Percentiles rank a stretch among this genome's conserved stretches.
phyloP scores from a whole-genome alignment of 1,284 basidiomycete genomes.

The Hymenochaete sp. region DNA sequence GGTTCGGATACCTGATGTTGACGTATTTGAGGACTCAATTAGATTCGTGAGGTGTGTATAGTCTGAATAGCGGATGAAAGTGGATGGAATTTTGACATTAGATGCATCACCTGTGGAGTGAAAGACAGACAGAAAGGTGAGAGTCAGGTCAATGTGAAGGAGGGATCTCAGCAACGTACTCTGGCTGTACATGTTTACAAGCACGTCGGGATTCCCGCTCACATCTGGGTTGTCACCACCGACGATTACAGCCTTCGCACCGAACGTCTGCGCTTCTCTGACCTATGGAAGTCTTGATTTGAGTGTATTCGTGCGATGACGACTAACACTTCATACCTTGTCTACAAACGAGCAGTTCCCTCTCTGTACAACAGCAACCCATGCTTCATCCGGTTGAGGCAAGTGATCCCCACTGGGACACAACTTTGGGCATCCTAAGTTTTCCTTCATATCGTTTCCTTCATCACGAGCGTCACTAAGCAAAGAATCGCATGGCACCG shows the following conservation, averaged over 20 bases:
- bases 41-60: slow-evolving; percentile 51
- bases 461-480: slow-evolving; percentile 10
- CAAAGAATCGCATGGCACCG: slow-evolving; percentile 39
- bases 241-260: slow-evolving; percentile 83
- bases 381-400: slow-evolving; percentile 54
- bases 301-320: slow-evolving; percentile 1
- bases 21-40: slow-evolving; percentile 63
- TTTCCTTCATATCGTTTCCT: slow-evolving; percentile 22
- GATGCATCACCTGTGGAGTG: slow-evolving; percentile 53
- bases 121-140: slow-evolving; percentile 10
- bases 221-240: slow-evolving; percentile 66
- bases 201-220: slow-evolving; percentile 63
- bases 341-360: slow-evolving; percentile 83
- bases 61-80: slow-evolving; percentile 66
- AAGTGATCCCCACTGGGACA: slow-evolving; percentile 45
- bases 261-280: slow-evolving; percentile 71
- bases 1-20: slow-evolving; percentile 62
- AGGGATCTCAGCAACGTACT: slow-evolving; percentile 34
- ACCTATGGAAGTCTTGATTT: slow-evolving; percentile 22
- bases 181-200: slow-evolving; percentile 87
- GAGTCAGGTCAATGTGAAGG: not conserved
- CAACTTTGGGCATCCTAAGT: slow-evolving; percentile 57
- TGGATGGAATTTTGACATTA: slow-evolving; percentile 61
- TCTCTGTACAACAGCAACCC: slow-evolving; percentile 82
- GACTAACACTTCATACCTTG: slow-evolving; percentile 42